Evolutionary conservation across 768 basidiomycete genomes (phyloP), one percentile per base, ranked within the genome.

Genomic region (Tephrocybe rancida): DNA sequence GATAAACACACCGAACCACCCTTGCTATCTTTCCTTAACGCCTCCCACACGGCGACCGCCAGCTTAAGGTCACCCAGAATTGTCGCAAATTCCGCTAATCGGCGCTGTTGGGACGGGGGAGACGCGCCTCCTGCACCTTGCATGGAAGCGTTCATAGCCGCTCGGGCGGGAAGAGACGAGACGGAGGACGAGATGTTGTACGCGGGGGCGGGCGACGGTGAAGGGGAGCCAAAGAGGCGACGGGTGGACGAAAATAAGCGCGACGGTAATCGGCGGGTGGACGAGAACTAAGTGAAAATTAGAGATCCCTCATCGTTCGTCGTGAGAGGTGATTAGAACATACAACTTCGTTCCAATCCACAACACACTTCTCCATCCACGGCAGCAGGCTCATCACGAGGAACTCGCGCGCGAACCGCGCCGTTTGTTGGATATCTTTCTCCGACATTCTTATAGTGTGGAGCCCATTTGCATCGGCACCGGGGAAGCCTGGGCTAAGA

Each of bases 51-150:
- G 7, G 73, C 71, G 2, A 82, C 75, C 0, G 95, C 96, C 27
- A 95, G 77, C 61, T 91, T 93, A 67, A 86, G 85, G 69, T 99
- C 97, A 3, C 94, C 90, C 2, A 98, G 71, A 54, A 95, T 84
- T 18, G 97, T 97, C 8, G 93, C 87, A 71, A 98, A 95, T 68
- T 99, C 97, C 9, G 95, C 97, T 3, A 98, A 75, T n/a, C 96
- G 85, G 41, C 94, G 81, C 58, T 88, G 85, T 61, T 88, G 91
- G 4, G 86, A 78, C 6, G 84, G 83, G 6, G 81, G 78, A 41
- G 44, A 32, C 6, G 57, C 39, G 53, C 57, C 34, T 51, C 62
- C 21, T 54, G 54, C 35, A 62, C 59, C 29, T 62, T 58, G 74
- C 41, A 65, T 49, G 19, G 68, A 58, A 4, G 62, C 62, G n/a